Percentiles rank a stretch among this genome's conserved stretches.
phyloP scores from a whole-genome alignment of 768 basidiomycete genomes.

The Pulveroboletus sp. region DNA sequence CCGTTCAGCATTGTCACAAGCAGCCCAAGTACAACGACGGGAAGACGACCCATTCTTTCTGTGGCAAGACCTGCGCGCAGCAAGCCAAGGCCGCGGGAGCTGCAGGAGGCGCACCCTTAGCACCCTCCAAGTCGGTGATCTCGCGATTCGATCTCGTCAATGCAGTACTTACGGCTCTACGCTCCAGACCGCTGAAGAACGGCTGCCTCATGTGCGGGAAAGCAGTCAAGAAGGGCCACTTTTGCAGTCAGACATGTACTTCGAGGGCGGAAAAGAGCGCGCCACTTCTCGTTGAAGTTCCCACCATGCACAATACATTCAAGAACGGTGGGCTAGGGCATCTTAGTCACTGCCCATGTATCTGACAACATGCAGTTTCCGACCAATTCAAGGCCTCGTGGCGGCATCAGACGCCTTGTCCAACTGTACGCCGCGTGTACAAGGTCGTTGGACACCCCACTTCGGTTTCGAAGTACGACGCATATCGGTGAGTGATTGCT shows the following conservation, averaged over 20 bases:
- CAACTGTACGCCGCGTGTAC: conserved; percentile 57
- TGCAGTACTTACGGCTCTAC: conserved; percentile 32
- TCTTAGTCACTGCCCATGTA: not conserved
- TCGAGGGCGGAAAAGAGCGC: conserved; percentile 52
- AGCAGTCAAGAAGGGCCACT: conserved; percentile 57
- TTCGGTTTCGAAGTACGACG: conserved; percentile 52
- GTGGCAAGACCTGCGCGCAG: conserved; percentile 59
- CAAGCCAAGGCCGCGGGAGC: conserved; percentile 35
- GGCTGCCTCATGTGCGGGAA: conserved; percentile 60
- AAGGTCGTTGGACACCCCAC: conserved; percentile 53
- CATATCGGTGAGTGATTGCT: conserved; percentile 48
- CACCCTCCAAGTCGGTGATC: conserved; percentile 32
- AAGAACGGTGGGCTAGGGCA: conserved; percentile 48
- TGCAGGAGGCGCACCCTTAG: conserved; percentile 16
- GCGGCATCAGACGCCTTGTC: conserved; percentile 58
- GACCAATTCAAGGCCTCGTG: conserved; percentile 69
- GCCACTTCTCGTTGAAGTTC: conserved; percentile 58
- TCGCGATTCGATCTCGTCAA: conserved; percentile 17
- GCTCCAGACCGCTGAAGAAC: conserved; percentile 36
- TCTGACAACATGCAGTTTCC: conserved; percentile 39
- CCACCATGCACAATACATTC: conserved; percentile 56
- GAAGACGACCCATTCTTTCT: conserved; percentile 55
- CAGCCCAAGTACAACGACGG: conserved; percentile 60
- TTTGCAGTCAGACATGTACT: conserved; percentile 54
- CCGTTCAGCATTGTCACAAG: conserved; percentile 49